Evolutionary conservation across 2,329 filamentous ascomycete species (phyloP).

Genomic region (Madurella mycetomatis): DNA sequence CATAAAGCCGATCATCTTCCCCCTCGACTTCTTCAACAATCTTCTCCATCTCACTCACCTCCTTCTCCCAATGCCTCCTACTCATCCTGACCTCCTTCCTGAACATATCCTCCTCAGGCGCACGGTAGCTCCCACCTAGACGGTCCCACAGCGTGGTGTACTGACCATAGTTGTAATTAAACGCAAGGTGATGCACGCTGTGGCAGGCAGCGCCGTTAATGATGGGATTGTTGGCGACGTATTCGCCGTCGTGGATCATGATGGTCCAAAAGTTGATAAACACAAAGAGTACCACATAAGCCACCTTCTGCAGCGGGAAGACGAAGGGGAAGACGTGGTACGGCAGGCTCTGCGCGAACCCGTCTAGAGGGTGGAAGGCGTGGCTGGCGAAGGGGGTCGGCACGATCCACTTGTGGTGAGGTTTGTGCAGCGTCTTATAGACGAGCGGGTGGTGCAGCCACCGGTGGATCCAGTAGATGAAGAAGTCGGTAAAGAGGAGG

Average conservation of each 20-base stretch:
- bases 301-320: slow-evolving; percentile 87
- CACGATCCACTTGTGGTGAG: slow-evolving; percentile 99
- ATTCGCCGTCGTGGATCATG: slow-evolving; percentile 93
- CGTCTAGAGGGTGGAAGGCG: slow-evolving; percentile 92
- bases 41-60: slow-evolving; percentile 70
- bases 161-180: slow-evolving; percentile 91
- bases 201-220: slow-evolving; percentile 95
- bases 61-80: slow-evolving; percentile 71
- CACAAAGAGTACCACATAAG: slow-evolving; percentile 78
- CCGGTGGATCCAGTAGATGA: slow-evolving; percentile 89
- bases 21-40: slow-evolving; percentile 69
- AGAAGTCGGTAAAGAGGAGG: slow-evolving; percentile 81
- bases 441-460: slow-evolving; percentile 73
- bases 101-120: slow-evolving; percentile 83
- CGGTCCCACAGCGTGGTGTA: slow-evolving; percentile 92
- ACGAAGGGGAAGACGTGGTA: slow-evolving; percentile 93
- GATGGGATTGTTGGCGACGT: slow-evolving; percentile 82
- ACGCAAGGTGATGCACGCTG: slow-evolving; percentile 82
- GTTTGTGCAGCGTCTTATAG: slow-evolving; percentile 91
- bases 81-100: slow-evolving; percentile 81
- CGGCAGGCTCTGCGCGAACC: slow-evolving; percentile 80
- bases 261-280: slow-evolving; percentile 98
- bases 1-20: slow-evolving; percentile 48
- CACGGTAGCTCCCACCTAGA: slow-evolving; percentile 77
- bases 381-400: slow-evolving; percentile 88